A percentile compares a stretch with the other conserved stretches of the same genome.
These are phyloP conservation scores for Backusella psychrophila DNA, from an alignment of 192 early-diverging fungal species.

Conservation along the genomic window DNA sequence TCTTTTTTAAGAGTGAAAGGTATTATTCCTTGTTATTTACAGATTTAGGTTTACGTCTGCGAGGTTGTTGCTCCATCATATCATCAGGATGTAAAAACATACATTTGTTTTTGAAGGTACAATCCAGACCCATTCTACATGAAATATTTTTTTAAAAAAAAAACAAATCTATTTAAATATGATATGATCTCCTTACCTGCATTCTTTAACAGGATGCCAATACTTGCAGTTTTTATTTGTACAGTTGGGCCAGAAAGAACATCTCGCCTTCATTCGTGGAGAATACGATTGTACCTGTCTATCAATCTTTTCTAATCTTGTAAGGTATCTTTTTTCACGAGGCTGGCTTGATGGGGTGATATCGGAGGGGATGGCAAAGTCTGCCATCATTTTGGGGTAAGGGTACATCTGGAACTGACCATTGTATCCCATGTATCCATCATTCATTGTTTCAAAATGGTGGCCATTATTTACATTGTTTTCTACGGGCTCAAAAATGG, in stretches of 20 bases:
- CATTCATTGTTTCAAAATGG: background rate
- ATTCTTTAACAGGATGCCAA: constrained; percentile 40
- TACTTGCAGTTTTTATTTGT: constrained; percentile 57
- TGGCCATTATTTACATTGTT: background rate
- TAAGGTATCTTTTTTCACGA: constrained; percentile 8
- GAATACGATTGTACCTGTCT: constrained; percentile 20
- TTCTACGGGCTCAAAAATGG: background rate
- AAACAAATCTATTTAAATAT: background rate
- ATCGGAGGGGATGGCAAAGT: background rate
- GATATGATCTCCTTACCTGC: constrained; percentile 36
- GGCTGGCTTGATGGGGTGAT: background rate
- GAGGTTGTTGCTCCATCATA: background rate
- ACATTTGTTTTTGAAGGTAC: constrained; percentile 7
- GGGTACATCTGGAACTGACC: background rate
- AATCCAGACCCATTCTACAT: background rate
- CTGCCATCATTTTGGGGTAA: background rate
- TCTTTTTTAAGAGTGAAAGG: background rate
- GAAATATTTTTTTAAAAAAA: background rate
- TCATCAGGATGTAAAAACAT: constrained; percentile 11
- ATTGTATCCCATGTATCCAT: background rate
- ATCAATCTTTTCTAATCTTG: constrained; percentile 19
- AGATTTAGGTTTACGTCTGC: background rate
- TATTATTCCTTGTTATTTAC: background rate
- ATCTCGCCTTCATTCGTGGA: constrained; percentile 30
- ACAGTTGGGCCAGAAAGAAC: constrained; percentile 48